Base-by-base conservation (phyloP, 495 filamentous ascomycete genomes). In the Niebla homalea region DNA sequence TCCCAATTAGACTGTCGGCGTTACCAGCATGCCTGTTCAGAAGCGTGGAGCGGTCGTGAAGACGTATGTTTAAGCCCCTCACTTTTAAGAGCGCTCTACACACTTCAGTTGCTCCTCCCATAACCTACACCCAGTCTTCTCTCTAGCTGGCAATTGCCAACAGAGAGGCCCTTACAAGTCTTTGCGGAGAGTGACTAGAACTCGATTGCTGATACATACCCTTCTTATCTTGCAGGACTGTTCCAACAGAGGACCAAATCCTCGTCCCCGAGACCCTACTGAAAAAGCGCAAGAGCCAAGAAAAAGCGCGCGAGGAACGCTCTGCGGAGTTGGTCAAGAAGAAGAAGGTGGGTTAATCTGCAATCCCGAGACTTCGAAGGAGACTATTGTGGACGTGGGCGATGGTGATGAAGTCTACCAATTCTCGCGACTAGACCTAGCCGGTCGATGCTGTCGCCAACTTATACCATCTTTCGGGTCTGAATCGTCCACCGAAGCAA, bases 401-500 rank as follows among this genome's bases (percentile, higher is more conserved):
- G 51, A 61, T 59, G 57, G 65, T 87, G 82, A 87, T 88, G 81
- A 94, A 70, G 89, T 77, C 76, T 75, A 76, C 79, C 73, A 70
- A 70, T 64, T 68, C 16, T 75, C 73, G 80, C 84, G 82, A 90
- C 89, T 98, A 98, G 93, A 83, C 79, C 73, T 66, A 60, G 8
- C 62, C 53, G 65, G 85, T 88, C 92, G 62, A 96, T 98, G 92
- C 70, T 94, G 89, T 95, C 85, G 85, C 80, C 71, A 71, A 74
- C 81, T 76, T 82, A 83, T 93, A 83, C 89, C 89, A 97, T 97
- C 92, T 98, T 98, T 98, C 92, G 92, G 92, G 89, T 80, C 89
- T 98, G 92, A 98, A 62, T 59, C 44, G 55, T 49, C 44, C 39
- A 51, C 56, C 49, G 60, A 63, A 63, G 45, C 32, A 48, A 47